phyloP scores from a whole-genome alignment of 2,329 filamentous ascomycete species.

The Knoxdaviesia proteae region DNA sequence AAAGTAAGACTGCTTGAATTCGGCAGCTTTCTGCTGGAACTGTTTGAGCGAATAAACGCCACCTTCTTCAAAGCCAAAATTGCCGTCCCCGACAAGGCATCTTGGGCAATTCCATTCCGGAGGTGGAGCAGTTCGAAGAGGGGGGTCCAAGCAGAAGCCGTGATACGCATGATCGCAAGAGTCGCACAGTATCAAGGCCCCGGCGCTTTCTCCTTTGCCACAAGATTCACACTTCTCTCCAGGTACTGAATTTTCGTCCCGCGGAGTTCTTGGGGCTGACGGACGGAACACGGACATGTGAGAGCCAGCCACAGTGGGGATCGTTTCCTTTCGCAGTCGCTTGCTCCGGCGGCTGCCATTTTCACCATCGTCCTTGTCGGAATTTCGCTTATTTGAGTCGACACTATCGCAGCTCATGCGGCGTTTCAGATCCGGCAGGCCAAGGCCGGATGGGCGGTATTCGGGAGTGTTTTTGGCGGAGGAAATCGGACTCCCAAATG shows the following conservation, averaged over 20 bases:
- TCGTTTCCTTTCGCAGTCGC: slow-evolving; percentile 60
- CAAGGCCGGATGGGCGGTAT: slow-evolving; percentile 31
- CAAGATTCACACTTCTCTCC: slow-evolving; percentile 68
- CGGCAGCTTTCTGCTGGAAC: slow-evolving; percentile 88
- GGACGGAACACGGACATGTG: slow-evolving; percentile 92
- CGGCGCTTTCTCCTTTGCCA: slow-evolving; percentile 52
- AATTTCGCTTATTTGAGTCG: slow-evolving; percentile 26
- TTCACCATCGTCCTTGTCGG: slow-evolving; percentile 38
- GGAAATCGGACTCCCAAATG: slow-evolving; percentile 37
- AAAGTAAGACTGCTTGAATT: slow-evolving; percentile 91
- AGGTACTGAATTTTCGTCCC: slow-evolving; percentile 25
- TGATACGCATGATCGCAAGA: slow-evolving; percentile 83
- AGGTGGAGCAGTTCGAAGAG: slow-evolving; percentile 54
- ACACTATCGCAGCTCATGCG: slow-evolving; percentile 43
- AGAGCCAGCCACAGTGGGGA: slow-evolving; percentile 79
- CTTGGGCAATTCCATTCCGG: slow-evolving; percentile 90
- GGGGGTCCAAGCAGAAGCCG: slow-evolving; percentile 72
- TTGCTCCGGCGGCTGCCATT: slow-evolving; percentile 68
- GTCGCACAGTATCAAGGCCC: slow-evolving; percentile 62
- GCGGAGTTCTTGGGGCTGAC: slow-evolving; percentile 44
- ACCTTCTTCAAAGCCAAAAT: slow-evolving; percentile 94
- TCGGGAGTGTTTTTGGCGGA: slow-evolving; percentile 47
- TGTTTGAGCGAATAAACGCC: slow-evolving; percentile 86
- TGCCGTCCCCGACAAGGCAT: slow-evolving; percentile 85
- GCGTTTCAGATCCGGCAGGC: slow-evolving; percentile 46